Conservation (phyloP, 2,329 filamentous ascomycete species). For the Fusarium dlaminii region DNA sequence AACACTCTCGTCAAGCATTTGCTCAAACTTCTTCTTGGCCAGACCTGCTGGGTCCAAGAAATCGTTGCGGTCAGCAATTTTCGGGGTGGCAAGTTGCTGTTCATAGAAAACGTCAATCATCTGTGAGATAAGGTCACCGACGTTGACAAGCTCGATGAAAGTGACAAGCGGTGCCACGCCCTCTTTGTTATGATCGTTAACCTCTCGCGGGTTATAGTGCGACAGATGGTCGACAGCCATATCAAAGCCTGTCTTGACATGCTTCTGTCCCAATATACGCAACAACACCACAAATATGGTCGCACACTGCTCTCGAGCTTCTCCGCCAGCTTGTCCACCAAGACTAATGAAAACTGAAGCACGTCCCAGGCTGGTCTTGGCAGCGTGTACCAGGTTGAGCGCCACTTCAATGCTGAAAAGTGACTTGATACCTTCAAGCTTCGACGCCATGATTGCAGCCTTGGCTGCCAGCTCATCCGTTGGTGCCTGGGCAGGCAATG, state of each 20-base stretch:
- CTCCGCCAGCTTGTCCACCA: constrained; percentile 80
- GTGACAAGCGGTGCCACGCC: constrained; percentile 92
- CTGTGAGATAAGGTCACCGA: constrained; percentile 96
- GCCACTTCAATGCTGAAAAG: constrained; percentile 97
- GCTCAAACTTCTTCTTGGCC: constrained; percentile 98
- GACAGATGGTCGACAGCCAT: constrained; percentile 92
- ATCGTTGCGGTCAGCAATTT: constrained; percentile 90
- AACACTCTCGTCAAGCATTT: constrained; percentile 97
- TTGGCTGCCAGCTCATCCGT: constrained; percentile 95
- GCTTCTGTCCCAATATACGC: constrained; percentile 82
- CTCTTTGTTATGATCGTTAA: constrained; percentile 73
- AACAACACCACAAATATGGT: constrained; percentile 87
- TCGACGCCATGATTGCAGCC: constrained; percentile 95
- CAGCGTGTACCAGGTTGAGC: constrained; percentile 85
- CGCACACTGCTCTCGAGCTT: constrained; percentile 88
- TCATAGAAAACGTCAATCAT: constrained; percentile 99
- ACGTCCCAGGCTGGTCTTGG: constrained; percentile 87
- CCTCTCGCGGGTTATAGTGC: constrained; percentile 88
- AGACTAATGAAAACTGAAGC: constrained; percentile 84
- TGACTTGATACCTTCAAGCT: constrained; percentile 92
- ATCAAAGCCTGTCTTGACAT: constrained; percentile 93
- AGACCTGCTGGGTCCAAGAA: constrained; percentile 92
- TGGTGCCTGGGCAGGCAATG: constrained; percentile 71
- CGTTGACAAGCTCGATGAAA: constrained; percentile 97
- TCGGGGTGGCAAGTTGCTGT: constrained; percentile 85